Evolutionary conservation across 331 rosid species (phyloP), one percentile per base, ranked within the genome.

Genomic region (Cydonia oblonga): DNA sequence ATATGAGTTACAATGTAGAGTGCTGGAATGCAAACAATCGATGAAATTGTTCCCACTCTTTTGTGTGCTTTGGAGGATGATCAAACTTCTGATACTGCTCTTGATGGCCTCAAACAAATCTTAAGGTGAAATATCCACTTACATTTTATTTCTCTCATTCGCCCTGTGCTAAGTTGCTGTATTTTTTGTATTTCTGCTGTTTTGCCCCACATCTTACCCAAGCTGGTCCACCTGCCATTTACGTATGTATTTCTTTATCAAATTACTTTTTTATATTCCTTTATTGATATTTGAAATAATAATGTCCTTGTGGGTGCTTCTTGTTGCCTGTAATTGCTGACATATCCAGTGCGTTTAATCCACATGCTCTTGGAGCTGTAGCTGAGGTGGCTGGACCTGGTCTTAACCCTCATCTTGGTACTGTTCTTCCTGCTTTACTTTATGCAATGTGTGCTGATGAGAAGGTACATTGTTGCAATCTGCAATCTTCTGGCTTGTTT

Each of bases 11-110:
- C 72, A 60, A 60, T 76, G 75, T 77, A 95, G 99, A 95, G 84
- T 85, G 99, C 97, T 75, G 99, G 99, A 80, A 16, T 91, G 96
- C 99, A 91, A 88, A 96, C 99, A 68, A 95, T 95, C 63, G 97
- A 95, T 64, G 97, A 91, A 81, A 91, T 95, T 70, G 93, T 95
- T 83, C 97, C 97, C 4, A 95, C 96, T 35, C 97, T 95, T 81
- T 85, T 95, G 64, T 96, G 84, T 83, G 97, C 99, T 32, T 74
- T 95, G 90, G 97, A 95, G 84, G 96, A 87, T 73, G 96, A 91
- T 75, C 65, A 82, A 77, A 89, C 96, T 72, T 95, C 97, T 69
- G 96, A 91, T 64, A 95, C 93, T 75, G 97, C 99, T 24, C 99
- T 91, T 29, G 97, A 95, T 64, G 99, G 97, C 72, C 99, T 95